These are phyloP conservation scores for Ceratorhiza oryzae-sativae DNA, from an alignment of 1,284 basidiomycete genomes.

Conservation along the genomic window DNA sequence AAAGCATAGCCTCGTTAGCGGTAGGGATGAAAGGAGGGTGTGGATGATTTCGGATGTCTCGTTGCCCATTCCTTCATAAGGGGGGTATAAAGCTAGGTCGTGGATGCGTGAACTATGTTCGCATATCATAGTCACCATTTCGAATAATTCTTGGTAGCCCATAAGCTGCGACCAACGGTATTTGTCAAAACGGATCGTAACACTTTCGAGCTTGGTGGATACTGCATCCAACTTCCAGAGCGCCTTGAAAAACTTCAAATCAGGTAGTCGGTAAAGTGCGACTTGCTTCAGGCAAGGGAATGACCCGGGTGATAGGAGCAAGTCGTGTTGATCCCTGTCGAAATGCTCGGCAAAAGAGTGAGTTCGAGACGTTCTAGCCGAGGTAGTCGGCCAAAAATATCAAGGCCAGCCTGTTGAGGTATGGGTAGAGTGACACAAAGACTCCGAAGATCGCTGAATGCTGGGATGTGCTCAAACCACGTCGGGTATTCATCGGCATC, in stretches of 20 bases:
- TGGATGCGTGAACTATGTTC: neutral
- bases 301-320: neutral
- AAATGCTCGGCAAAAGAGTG: neutral
- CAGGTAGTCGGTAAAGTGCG: neutral
- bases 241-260: conserved; percentile 3
- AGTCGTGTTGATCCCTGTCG: neutral
- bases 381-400: neutral
- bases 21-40: neutral
- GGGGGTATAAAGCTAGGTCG: conserved; percentile 5
- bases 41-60: conserved; percentile 1
- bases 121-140: neutral
- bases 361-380: neutral
- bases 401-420: neutral
- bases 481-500: neutral
- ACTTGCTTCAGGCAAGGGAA: neutral
- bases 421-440: neutral
- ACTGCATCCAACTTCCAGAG: neutral
- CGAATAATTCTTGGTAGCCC: neutral
- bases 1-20: conserved; percentile 5
- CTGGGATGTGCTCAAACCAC: neutral
- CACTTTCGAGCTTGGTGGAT: neutral
- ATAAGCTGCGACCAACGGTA: neutral
- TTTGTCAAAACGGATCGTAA: conserved; percentile 1
- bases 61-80: neutral
- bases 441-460: neutral